phyloP scores from a whole-genome alignment of 441 rosid species.

The Arabidopsis lyrata region DNA sequence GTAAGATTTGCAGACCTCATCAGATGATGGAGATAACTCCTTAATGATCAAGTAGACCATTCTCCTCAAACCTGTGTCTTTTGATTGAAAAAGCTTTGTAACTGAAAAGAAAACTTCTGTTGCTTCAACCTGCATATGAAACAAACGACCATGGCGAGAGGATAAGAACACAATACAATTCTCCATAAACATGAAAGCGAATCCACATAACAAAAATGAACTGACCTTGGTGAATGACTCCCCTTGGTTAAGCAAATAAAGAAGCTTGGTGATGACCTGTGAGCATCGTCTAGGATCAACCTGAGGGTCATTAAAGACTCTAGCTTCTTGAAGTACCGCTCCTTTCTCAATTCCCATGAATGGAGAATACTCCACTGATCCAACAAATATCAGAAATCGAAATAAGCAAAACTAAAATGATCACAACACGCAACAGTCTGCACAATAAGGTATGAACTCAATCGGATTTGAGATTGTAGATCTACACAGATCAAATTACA shows the following conservation, averaged over 20 bases:
- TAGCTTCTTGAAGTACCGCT: conserved; percentile 97
- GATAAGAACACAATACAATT: not conserved
- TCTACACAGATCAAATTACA: conserved; percentile 33
- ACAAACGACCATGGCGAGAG: not conserved
- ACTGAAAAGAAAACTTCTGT: conserved; percentile 96
- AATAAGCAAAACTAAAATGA: conserved; percentile 9
- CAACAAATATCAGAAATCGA: conserved; percentile 27
- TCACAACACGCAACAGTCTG: conserved; percentile 5
- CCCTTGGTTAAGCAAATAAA: conserved; percentile 96
- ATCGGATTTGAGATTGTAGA: conserved; percentile 19
- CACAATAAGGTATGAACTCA: not conserved
- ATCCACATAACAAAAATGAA: conserved; percentile 24
- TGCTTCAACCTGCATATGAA: conserved; percentile 70
- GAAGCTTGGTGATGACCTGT: conserved; percentile 99
- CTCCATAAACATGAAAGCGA: not conserved
- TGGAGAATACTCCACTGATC: conserved; percentile 89
- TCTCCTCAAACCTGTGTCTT: conserved; percentile 92
- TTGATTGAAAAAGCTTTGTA: conserved; percentile 96
- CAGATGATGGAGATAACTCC: conserved; percentile 97
- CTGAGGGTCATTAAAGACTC: conserved; percentile 98
- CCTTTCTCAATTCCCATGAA: conserved; percentile 99
- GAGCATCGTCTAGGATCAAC: conserved; percentile 98
- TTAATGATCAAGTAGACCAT: conserved; percentile 98
- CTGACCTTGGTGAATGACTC: conserved; percentile 90
- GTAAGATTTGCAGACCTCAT: conserved; percentile 70